Base-by-base conservation (phyloP, 169 alveolate species). In the Cryptosporidium canis region DNA sequence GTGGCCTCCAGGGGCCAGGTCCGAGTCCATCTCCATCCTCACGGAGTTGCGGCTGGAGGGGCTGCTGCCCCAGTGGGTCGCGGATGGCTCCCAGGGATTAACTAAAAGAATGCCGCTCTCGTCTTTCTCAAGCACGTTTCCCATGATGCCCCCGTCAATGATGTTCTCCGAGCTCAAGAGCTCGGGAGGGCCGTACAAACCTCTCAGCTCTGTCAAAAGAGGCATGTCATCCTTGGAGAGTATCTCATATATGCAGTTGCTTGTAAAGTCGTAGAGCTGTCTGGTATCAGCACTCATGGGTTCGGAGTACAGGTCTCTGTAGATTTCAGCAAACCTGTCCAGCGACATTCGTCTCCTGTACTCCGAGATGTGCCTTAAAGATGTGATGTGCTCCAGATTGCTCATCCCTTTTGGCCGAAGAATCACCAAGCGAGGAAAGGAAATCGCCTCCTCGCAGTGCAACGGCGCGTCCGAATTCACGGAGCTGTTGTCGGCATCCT, bases 181-280 rank as follows among this genome's bases (percentile, higher is more conserved):
- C 39, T 77, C 87, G 37, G 87, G 87, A 37, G 61, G 77, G 7
- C 87, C 87, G 29, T 77, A 77, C n/a, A 77, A 35, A 21, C 51
- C 44, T 27, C 87, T 77, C 29, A 77, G 66, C 44, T 77, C 72
- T 1, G n/a, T n/a, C 21, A 77, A 29, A 11, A 77, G 47, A 27
- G 77, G 77, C 0, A 77, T n/a, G 12, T 77, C 87, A 2, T 77
- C 61, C 27, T 77, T 63, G 18, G 70, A 41, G 24, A 14, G 29
- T 56, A 77, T 77, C 12, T 77, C 87, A 77, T 58, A 77, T 0
- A 77, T 77, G 29, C 87, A 77, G 24, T 77, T 77, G 3, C 53
- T 41, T 5, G 67, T 41, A 58, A 77, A 77, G 2, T 77, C 72
- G 24, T 16, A 33, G 6, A 77, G 53, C 14, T 77, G 87, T 21